phyloP scores from a whole-genome alignment of 768 basidiomycete genomes.

The Lactifluus hygrophoroides region DNA sequence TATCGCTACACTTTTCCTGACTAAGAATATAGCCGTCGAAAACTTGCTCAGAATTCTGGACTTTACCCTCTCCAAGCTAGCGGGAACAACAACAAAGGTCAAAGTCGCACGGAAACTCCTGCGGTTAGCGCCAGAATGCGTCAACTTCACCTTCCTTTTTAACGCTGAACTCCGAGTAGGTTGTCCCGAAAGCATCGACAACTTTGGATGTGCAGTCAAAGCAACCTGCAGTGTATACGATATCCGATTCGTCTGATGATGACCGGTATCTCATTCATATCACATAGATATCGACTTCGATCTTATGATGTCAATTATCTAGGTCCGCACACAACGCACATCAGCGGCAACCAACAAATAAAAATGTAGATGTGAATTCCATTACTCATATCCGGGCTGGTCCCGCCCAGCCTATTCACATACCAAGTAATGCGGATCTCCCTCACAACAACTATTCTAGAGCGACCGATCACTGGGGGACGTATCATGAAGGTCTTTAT shows the following conservation, averaged over 20 bases:
- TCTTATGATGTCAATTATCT: background rate
- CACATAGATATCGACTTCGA: background rate
- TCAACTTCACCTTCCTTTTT: too few relatives aligned
- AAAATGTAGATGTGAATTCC: constrained; percentile 3
- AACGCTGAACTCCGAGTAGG: background rate
- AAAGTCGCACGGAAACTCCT: background rate
- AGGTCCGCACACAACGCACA: background rate
- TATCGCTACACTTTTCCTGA: too few relatives aligned
- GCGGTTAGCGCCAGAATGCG: background rate
- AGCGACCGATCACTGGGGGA: constrained; percentile 25
- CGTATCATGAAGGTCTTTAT: constrained; percentile 24
- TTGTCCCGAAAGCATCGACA: constrained; percentile 1
- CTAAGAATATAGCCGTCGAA: too few relatives aligned
- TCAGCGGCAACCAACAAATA: background rate
- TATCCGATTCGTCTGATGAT: constrained; percentile 21
- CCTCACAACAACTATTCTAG: background rate
- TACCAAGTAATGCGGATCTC: constrained; percentile 14
- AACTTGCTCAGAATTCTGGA: constrained; percentile 11
- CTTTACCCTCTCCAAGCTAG: background rate
- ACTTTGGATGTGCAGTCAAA: background rate
- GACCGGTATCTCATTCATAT: constrained; percentile 10
- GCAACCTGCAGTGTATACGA: background rate
- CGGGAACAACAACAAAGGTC: too few relatives aligned
- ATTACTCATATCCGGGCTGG: background rate
- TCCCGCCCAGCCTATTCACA: constrained; percentile 14